Percentiles rank a stretch among this genome's conserved stretches.
Conservation (phyloP, 225 moss, liverwort and hornwort species). For the Bryum argenteum region DNA sequence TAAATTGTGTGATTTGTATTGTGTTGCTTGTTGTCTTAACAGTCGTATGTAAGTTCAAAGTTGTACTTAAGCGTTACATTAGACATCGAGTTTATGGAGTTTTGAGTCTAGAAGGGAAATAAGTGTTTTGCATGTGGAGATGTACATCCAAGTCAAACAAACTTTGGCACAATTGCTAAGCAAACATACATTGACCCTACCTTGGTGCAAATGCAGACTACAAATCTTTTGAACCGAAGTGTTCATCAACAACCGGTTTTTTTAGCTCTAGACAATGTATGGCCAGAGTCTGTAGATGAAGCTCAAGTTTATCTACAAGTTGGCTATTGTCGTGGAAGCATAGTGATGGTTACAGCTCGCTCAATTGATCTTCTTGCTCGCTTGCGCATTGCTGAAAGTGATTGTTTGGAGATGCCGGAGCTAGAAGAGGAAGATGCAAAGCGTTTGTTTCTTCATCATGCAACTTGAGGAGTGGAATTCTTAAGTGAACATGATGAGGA, state of each 20-base stretch:
- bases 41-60: fast-evolving
- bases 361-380: too few relatives aligned
- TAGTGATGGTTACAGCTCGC: too few relatives aligned
- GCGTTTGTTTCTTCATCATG: too few relatives aligned
- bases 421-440: slow-evolving; percentile 11
- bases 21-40: background rate
- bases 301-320: background rate
- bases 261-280: slow-evolving; percentile 11
- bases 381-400: too few relatives aligned
- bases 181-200: too few relatives aligned
- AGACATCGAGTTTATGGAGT: background rate
- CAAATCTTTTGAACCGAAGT: background rate
- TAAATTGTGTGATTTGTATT: background rate
- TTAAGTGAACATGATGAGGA: too few relatives aligned
- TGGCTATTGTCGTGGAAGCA: too few relatives aligned
- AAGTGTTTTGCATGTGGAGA: too few relatives aligned
- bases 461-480: too few relatives aligned
- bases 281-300: background rate
- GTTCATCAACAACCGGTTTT: background rate
- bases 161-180: too few relatives aligned
- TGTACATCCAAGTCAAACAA: too few relatives aligned
- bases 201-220: background rate
- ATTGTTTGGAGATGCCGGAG: slow-evolving; percentile 17
- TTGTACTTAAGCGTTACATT: too few relatives aligned
- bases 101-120: background rate